These are phyloP conservation scores for Aspergillus sp. DNA, from an alignment of 2,329 filamentous ascomycete species.

Conservation along the genomic window DNA sequence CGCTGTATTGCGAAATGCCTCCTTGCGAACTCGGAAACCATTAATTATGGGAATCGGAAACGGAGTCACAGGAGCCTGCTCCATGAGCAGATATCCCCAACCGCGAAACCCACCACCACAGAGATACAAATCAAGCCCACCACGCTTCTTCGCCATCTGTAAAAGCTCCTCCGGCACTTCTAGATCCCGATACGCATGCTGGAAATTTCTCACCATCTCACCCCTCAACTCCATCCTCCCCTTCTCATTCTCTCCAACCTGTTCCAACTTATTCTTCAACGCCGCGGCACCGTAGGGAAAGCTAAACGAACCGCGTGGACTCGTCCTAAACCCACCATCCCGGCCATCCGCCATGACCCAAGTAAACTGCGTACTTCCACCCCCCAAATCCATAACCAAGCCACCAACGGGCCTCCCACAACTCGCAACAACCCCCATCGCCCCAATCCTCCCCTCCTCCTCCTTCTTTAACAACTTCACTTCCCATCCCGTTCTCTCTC, in stretches of 20 bases:
- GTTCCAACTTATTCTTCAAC: slow-evolving; percentile 49
- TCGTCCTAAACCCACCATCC: slow-evolving; percentile 46
- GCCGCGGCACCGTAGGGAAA: slow-evolving; percentile 66
- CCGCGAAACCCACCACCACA: slow-evolving; percentile 86
- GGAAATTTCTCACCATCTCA: slow-evolving; percentile 54
- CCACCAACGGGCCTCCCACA: slow-evolving; percentile 61
- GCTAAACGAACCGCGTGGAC: slow-evolving; percentile 53
- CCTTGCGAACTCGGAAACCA: slow-evolving; percentile 61
- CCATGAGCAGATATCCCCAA: slow-evolving; percentile 85
- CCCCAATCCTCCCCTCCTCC: slow-evolving; percentile 76
- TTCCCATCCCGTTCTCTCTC: slow-evolving; percentile 55
- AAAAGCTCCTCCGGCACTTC: slow-evolving; percentile 50
- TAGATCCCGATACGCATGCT: slow-evolving; percentile 52
- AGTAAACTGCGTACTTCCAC: slow-evolving; percentile 64
- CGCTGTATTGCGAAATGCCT: slow-evolving; percentile 54
- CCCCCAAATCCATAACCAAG: slow-evolving; percentile 80
- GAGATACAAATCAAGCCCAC: slow-evolving; percentile 66
- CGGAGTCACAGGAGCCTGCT: slow-evolving; percentile 62
- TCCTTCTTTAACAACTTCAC: slow-evolving; percentile 69
- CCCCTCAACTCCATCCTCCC: slow-evolving; percentile 44
- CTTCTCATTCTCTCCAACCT: slow-evolving; percentile 37
- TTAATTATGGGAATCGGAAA: slow-evolving; percentile 82
- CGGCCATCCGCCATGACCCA: slow-evolving; percentile 50
- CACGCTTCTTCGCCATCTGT: slow-evolving; percentile 36
- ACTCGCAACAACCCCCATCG: slow-evolving; percentile 72